Evolutionary conservation across 2,329 filamentous ascomycete genomes (phyloP).

Genomic region (Claviceps pusilla): DNA sequence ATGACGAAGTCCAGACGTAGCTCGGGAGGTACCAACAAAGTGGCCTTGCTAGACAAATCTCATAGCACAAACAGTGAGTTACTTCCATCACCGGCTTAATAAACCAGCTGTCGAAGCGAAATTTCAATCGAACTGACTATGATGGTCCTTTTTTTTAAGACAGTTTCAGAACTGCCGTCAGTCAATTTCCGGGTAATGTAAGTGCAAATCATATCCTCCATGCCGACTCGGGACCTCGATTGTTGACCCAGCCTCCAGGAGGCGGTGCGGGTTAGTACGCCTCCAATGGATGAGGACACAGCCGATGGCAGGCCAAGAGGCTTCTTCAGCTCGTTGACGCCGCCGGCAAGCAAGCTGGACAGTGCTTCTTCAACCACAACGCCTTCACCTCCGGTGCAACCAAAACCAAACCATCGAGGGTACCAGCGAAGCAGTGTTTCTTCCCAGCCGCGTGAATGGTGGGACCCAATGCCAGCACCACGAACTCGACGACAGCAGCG

Average conservation of each 20-base stretch:
- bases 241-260: slow-evolving; percentile 20
- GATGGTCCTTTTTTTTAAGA: neutral
- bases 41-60: neutral
- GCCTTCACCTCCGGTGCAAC: slow-evolving; percentile 4
- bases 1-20: slow-evolving; percentile 17
- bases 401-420: slow-evolving; percentile 8
- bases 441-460: slow-evolving; percentile 20
- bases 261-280: slow-evolving; percentile 32
- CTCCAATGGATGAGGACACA: slow-evolving; percentile 26
- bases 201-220: slow-evolving; percentile 3
- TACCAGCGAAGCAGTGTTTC: slow-evolving; percentile 11
- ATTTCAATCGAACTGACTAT: neutral
- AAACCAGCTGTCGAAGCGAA: neutral
- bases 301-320: slow-evolving; percentile 22
- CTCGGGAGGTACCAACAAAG: neutral
- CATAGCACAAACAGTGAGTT: slow-evolving; percentile 3
- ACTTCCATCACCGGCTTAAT: no score
- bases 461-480: slow-evolving; percentile 17
- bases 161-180: slow-evolving; percentile 7
- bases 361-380: neutral
- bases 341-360: slow-evolving; percentile 10
- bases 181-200: slow-evolving; percentile 22
- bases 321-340: slow-evolving; percentile 28
- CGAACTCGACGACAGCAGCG: slow-evolving; percentile 8
- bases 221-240: neutral